Base-by-base conservation (phyloP, 192 early-diverging fungal species). In the Backusella westeae region DNA sequence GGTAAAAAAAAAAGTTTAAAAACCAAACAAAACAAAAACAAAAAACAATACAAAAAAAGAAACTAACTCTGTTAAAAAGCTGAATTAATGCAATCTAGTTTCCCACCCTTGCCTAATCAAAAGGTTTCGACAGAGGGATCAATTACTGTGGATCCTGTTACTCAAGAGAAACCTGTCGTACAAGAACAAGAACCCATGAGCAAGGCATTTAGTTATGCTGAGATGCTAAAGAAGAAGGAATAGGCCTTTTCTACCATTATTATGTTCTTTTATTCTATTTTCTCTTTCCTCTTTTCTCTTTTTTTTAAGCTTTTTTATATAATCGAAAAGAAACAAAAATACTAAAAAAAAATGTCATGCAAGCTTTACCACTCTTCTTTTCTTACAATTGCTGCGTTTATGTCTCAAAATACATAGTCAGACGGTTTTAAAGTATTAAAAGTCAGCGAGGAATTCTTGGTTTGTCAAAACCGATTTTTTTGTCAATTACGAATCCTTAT, bases 141-240 rank as follows among this genome's bases (percentile, higher is more conserved):
- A 10, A 41, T 21, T 69, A 35, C 68, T 21, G 68, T 19, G n/a
- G 21, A 38, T n/a, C 10, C 35, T 21, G 36, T 67, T 67, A 59
- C 56, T 63, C 56, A 63, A 63, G 56, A 63, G 56, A 63, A 63
- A 26, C 26, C 23, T 63, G 56, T 63, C 56, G 26, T 63, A 63
- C 56, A 63, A 63, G 19, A 63, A 63, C 56, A 68, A 23, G 63
- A 67, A 21, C 15, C 49, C 65, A 63, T 29, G 23, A 12, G 9
- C 26, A 63, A 63, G 52, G 23, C 42, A 0, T 70, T 76, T 70
- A 76, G 75, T 53, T 76, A 76, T 69, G 75, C 75, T 53, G 67
- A 76, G 5, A 76, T 76, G 46, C 23, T 76, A 34, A 76, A 76
- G 34, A 67, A 34, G 39, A 69, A 70, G 8, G 29, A 53, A 56